Evolutionary conservation across 768 basidiomycete genomes (phyloP).

Genomic region (Sistotremastrum suecicum): DNA sequence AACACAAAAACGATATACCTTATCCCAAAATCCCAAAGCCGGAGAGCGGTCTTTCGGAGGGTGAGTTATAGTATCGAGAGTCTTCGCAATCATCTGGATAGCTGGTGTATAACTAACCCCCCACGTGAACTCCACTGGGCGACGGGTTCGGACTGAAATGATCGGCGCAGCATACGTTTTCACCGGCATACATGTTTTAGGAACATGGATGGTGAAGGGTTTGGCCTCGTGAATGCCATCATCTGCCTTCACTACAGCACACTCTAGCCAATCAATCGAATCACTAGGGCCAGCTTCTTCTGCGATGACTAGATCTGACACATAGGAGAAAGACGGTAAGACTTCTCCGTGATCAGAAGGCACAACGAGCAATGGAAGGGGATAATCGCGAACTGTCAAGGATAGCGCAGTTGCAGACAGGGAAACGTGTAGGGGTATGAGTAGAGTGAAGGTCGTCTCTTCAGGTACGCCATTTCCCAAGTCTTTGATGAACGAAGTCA

Average conservation of each 20-base stretch:
- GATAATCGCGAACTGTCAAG: constrained; percentile 72
- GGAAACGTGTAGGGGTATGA: constrained; percentile 70
- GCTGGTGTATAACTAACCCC: constrained; percentile 77
- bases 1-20: constrained; percentile 30
- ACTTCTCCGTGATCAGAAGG: constrained; percentile 30
- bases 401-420: constrained; percentile 49
- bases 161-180: constrained; percentile 78
- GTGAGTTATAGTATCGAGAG: constrained; percentile 69
- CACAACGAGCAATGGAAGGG: constrained; percentile 69
- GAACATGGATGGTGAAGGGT: constrained; percentile 47
- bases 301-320: constrained; percentile 68
- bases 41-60: constrained; percentile 72
- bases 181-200: constrained; percentile 91
- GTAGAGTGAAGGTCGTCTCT: constrained; percentile 59
- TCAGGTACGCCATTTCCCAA: constrained; percentile 56
- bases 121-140: constrained; percentile 71
- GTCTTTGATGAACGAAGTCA: constrained; percentile 50
- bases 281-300: constrained; percentile 67
- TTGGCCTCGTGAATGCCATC: constrained; percentile 36
- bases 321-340: constrained; percentile 42
- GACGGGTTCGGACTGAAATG: constrained; percentile 49
- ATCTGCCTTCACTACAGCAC: constrained; percentile 43
- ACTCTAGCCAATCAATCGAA: constrained; percentile 62
- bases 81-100: constrained; percentile 73
- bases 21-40: constrained; percentile 89